phyloP scores from a whole-genome alignment of 495 filamentous ascomycete species.

The Chaetomium cochliodes region DNA sequence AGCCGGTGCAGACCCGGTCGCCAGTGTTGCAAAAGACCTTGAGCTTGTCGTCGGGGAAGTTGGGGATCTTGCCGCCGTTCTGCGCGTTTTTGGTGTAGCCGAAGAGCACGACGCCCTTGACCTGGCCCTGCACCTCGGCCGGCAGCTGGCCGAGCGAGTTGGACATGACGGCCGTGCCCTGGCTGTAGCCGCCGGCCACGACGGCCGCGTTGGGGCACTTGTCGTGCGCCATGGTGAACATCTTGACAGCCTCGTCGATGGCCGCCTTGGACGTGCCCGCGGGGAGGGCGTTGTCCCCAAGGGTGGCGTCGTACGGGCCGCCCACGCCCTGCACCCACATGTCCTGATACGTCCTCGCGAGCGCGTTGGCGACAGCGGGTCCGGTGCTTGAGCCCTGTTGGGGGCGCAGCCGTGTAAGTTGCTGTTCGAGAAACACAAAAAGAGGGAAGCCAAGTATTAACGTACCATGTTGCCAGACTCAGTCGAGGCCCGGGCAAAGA shows the following conservation, averaged over 20 bases:
- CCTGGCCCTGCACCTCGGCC: conserved; percentile 42
- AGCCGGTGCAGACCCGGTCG: conserved; percentile 16
- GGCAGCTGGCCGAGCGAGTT: conserved; percentile 46
- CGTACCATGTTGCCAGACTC: conserved; percentile 52
- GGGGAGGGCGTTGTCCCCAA: conserved; percentile 38
- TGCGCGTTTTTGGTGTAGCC: conserved; percentile 59
- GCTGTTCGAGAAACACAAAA: neutral
- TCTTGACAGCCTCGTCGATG: conserved; percentile 35
- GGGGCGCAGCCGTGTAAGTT: neutral
- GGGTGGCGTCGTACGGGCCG: conserved; percentile 34
- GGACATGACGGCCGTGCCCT: conserved; percentile 57
- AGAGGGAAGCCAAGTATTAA: neutral
- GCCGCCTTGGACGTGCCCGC: conserved; percentile 39
- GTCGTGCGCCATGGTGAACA: conserved; percentile 36
- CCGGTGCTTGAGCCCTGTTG: conserved; percentile 30
- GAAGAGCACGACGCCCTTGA: conserved; percentile 55
- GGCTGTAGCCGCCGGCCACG: conserved; percentile 45
- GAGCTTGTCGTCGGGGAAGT: conserved; percentile 46
- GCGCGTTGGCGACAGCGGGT: conserved; percentile 29
- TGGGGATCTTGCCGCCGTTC: conserved; percentile 46
- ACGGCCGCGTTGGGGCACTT: conserved; percentile 40
- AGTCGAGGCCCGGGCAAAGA: conserved; percentile 47
- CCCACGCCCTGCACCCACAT: conserved; percentile 42
- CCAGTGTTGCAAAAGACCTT: conserved; percentile 49
- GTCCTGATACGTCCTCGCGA: conserved; percentile 27